A percentile compares a stretch with the other conserved stretches of the same genome.
Conservation (phyloP, 2,329 filamentous ascomycete species). For the Tolypocladium pustulatum region DNA sequence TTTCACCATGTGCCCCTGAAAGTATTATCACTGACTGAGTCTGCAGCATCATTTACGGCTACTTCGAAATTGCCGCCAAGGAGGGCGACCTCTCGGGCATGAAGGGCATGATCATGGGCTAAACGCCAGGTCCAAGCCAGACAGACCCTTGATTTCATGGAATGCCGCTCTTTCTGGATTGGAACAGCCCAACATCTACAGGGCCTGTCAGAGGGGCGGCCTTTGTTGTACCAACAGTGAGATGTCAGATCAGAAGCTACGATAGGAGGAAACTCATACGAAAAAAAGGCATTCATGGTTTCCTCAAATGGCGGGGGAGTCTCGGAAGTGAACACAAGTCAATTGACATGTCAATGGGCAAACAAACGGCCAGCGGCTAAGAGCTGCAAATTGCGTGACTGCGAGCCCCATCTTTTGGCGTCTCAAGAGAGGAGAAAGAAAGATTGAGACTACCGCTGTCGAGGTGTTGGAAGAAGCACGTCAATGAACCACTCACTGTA, state of each 20-base stretch:
- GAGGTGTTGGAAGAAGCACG: not conserved
- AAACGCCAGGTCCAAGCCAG: slow-evolving; percentile 15
- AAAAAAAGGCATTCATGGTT: slow-evolving; percentile 2
- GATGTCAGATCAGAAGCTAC: not conserved
- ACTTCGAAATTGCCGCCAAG: slow-evolving; percentile 98
- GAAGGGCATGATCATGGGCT: slow-evolving; percentile 65
- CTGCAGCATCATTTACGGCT: slow-evolving; percentile 92
- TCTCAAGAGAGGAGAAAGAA: not conserved
- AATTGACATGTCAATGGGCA: not conserved
- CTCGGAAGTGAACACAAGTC: not conserved
- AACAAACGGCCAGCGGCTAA: not conserved
- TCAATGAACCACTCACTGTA: not conserved
- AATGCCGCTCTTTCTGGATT: not conserved
- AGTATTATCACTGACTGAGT: slow-evolving; percentile 6
- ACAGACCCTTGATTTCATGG: not conserved
- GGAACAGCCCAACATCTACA: not conserved
- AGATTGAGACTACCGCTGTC: not conserved
- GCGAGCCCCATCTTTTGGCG: not conserved
- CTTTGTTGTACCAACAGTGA: slow-evolving; percentile 3
- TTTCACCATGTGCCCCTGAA: not conserved
- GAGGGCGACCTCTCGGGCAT: slow-evolving; percentile 87
- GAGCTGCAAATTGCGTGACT: not conserved
- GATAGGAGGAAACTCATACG: not conserved
- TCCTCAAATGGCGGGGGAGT: not conserved
- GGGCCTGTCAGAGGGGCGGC: not conserved